These are phyloP conservation scores for Helotiales sp. DNA, from an alignment of 2,329 filamentous ascomycete genomes.

Conservation along the genomic window DNA sequence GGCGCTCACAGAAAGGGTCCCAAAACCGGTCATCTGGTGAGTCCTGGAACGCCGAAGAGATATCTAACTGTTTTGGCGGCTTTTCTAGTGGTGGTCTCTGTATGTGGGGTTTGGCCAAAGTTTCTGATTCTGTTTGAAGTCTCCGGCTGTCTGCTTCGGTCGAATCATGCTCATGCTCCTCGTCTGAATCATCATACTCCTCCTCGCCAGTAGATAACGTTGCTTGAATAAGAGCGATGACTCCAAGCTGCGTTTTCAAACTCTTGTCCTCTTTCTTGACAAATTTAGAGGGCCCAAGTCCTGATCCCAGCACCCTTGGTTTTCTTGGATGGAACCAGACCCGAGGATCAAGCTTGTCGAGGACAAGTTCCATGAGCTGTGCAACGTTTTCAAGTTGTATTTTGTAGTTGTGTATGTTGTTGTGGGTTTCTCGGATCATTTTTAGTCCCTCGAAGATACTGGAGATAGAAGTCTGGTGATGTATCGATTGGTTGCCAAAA, in stretches of 20 bases:
- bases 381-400: neutral
- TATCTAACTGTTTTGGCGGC: neutral
- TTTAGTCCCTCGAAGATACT: neutral
- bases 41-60: neutral
- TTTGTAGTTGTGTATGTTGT: neutral
- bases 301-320: neutral
- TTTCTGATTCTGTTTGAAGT: neutral
- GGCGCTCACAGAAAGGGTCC: neutral
- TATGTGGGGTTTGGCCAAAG: neutral
- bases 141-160: neutral
- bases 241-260: neutral
- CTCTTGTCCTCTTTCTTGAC: neutral
- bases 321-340: neutral
- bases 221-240: neutral
- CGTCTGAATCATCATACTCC: neutral
- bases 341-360: neutral
- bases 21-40: neutral
- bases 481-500: neutral
- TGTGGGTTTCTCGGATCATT: neutral
- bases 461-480: neutral
- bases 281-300: neutral
- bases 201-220: neutral
- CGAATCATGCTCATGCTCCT: neutral
- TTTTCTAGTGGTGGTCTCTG: neutral
- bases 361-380: neutral